Percentiles rank a stretch among this genome's conserved stretches.
Evolutionary conservation across 352 stramenopile species (phyloP).

Genomic region (Thalassiosira livingstoniorum): DNA sequence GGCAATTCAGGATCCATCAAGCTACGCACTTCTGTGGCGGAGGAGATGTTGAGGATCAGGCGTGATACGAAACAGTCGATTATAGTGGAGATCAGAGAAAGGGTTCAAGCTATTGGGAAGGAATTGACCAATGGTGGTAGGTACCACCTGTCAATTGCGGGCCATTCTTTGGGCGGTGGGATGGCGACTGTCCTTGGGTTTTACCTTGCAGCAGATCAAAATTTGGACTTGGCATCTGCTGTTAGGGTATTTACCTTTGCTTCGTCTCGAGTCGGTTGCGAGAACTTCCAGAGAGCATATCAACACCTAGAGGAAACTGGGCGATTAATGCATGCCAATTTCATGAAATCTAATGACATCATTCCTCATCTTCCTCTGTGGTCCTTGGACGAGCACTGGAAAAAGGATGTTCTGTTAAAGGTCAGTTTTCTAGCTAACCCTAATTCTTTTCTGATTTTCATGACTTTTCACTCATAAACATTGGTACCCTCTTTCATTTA

Average conservation of each 20-base stretch:
- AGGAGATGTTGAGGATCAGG: constrained; percentile 24
- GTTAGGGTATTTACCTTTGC: constrained; percentile 38
- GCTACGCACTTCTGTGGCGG: constrained; percentile 6
- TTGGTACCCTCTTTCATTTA: not conserved
- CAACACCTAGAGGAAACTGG: constrained; percentile 25
- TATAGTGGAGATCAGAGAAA: constrained; percentile 24
- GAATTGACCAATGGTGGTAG: constrained; percentile 17
- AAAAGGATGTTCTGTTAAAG: no score
- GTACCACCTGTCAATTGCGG: constrained; percentile 23
- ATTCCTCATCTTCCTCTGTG: not conserved
- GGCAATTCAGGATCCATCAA: constrained; percentile 17
- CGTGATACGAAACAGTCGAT: constrained; percentile 21
- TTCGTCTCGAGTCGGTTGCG: constrained; percentile 17
- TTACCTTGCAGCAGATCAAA: constrained; percentile 21
- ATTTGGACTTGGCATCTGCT: constrained; percentile 12
- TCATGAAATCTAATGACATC: not conserved
- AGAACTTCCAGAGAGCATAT: constrained; percentile 11
- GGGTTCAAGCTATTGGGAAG: constrained; percentile 9
- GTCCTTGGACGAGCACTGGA: not conserved
- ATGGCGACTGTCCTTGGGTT: constrained; percentile 25
- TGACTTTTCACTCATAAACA: no score
- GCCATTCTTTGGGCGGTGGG: constrained; percentile 28
- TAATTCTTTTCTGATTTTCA: no score
- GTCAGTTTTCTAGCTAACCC: no score
- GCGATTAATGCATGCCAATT: constrained; percentile 20